Base-by-base conservation (phyloP, 805 yeast species). In the Lipomyces yamanashiensis region DNA sequence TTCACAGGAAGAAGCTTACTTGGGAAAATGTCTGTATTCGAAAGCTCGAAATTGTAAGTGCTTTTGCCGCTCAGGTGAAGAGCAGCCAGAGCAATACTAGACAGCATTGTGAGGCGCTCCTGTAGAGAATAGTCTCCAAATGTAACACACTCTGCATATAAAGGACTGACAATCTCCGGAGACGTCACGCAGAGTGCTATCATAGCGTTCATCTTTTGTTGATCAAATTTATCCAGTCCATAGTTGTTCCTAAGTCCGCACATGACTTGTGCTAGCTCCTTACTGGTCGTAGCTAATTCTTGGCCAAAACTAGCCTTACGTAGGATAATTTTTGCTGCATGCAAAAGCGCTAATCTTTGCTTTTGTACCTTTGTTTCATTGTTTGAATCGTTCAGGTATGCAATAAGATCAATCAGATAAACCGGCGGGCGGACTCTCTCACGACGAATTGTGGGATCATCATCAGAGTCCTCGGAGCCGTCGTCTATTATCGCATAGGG, bases 91-190 rank as follows among this genome's bases (percentile, higher is more conserved):
- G 92, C 87, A 12, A 90, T 72, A 0, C 89, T 77, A 4, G 92
- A 84, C 19, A 95, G 74, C 8, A 92, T 79, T 36, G 84, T 76
- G 76, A 92, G 79, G 54, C 98, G 76, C 64, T 87, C 92, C 65
- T 89, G 95, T 19, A 95, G 74, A 0, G 96, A 90, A 66, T 88
- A 85, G 71, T 93, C 99, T 0, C 82, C 79, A 41, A 84, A 77
- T 17, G 92, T 76, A 17, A 87, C 73, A 34, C 78, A 72, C 47
- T 83, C 74, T 7, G 78, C 70, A 7, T 76, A 69, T 9, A 73
- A 71, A 0, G 75, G 67, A 59, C 73, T 66, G 0, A 86, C 72
- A 34, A 81, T 79, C 0, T 77, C 71, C 0, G 90, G 85, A 54
- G 80, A 80, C 0, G 86, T 78, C 0, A 83, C 86, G 17, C 89